Percentiles rank a stretch among this genome's conserved stretches.
Evolutionary conservation across 345 rosid genomes (phyloP).

Genomic region (Acer campestre): DNA sequence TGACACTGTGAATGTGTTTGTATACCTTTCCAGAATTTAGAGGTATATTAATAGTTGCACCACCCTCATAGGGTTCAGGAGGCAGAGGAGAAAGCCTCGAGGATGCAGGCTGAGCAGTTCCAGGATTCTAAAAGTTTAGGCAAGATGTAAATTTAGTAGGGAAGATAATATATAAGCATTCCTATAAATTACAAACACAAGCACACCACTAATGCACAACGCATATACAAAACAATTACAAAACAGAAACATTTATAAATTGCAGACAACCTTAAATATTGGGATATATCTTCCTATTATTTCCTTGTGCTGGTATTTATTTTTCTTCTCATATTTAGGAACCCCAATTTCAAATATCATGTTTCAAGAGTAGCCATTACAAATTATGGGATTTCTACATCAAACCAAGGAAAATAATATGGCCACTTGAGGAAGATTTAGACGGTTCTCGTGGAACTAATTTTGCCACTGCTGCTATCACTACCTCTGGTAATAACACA

Average conservation of each 20-base stretch:
- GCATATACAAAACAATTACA: conserved; percentile 1
- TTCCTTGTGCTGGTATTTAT: neutral
- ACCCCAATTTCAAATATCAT: neutral
- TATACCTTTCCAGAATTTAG: conserved; percentile 77
- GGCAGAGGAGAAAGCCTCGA: conserved; percentile 90
- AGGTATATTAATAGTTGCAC: conserved; percentile 83
- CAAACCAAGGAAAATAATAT: neutral
- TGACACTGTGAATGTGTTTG: conserved; percentile 12
- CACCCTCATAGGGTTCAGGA: conserved; percentile 89
- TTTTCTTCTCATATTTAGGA: neutral
- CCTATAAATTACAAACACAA: neutral
- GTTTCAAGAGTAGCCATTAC: neutral
- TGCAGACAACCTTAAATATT: conserved; percentile 6
- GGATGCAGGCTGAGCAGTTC: conserved; percentile 71
- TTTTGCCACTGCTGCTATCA: neutral
- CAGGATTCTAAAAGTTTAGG: conserved; percentile 60
- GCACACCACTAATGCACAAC: conserved; percentile 2
- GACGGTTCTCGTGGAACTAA: too few species aligned
- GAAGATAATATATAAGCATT: conserved; percentile 14
- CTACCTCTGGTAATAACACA: neutral
- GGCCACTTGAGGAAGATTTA: neutral
- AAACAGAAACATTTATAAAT: neutral
- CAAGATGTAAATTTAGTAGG: conserved; percentile 15
- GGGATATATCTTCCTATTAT: neutral
- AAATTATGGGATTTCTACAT: neutral